Base-by-base conservation (phyloP, 495 filamentous ascomycete species). In the Penicillium crystallinum region DNA sequence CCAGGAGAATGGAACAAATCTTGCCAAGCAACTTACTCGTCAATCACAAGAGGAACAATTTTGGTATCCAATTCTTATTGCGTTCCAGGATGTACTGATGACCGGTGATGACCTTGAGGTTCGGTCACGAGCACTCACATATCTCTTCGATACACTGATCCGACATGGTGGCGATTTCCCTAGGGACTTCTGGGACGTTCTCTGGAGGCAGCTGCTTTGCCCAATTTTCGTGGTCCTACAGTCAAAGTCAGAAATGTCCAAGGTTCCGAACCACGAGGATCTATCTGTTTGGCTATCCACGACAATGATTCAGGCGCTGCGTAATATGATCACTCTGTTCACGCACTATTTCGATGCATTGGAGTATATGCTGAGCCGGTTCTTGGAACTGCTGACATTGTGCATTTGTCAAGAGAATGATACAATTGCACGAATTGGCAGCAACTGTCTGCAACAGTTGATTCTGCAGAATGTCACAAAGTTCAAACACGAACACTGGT, bases 361-460 rank as follows among this genome's bases (percentile, higher is more conserved):
- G 22, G 90, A 97, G 66, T 92, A 95, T 65, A 97, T 99, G 95
- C 79, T 99, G 17, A 90, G 96, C 61, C 77, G 92, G 22, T 96
- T 97, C 63, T 74, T 99, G 33, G 91, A 97, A 61, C 81, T 99
- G 9, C 72, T 99, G 1, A 90, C 89, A 3, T 79, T 97, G 15
- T 99, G 93, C 63, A 99, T 99, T 45, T 97, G 92, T 66, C 93
- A 99, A 65, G 93, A 99, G 65, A 99, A 97, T 62, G 93, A 99
- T 65, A 99, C 95, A 0, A 95, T 99, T 46, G 93, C 93, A 6
- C 81, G 95, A 36, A 99, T 99, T 60, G 93, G 93, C 45, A 97
- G 91, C 72, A 97, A 97, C 62, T 99, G 93, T 59, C 70, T 99
- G 40, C 93, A 99, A 64, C 91, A 96, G 61, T 72, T 99, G 30